Conservation (phyloP, 208 protist species). For the Paratrypanosoma confusum region DNA sequence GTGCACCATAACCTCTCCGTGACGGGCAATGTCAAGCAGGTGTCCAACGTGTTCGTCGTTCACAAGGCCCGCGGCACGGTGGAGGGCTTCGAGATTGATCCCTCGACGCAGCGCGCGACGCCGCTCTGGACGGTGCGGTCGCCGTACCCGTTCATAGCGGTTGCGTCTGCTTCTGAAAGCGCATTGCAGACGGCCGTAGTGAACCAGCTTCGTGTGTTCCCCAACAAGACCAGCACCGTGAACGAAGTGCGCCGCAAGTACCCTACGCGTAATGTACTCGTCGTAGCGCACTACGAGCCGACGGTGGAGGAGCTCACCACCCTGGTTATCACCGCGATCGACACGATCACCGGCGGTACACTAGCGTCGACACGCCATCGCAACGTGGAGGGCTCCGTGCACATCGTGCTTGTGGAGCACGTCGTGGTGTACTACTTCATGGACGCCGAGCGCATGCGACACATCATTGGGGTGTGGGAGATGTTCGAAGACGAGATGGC, state of each 20-base stretch:
- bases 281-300: slow-evolving; percentile 66
- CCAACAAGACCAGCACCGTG: slow-evolving; percentile 41
- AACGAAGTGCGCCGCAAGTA: slow-evolving; percentile 80
- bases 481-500: slow-evolving; percentile 66
- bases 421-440: slow-evolving; percentile 76
- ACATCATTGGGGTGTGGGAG: slow-evolving; percentile 80
- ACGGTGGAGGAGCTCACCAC: slow-evolving; percentile 41
- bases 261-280: slow-evolving; percentile 70
- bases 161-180: slow-evolving; percentile 46
- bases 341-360: slow-evolving; percentile 73
- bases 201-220: slow-evolving; percentile 70
- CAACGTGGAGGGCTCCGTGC: slow-evolving; percentile 65
- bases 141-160: slow-evolving; percentile 50
- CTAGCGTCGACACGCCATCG: slow-evolving; percentile 60
- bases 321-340: slow-evolving; percentile 62
- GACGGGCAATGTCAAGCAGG: slow-evolving; percentile 11
- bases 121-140: slow-evolving; percentile 50
- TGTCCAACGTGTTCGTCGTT: slow-evolving; percentile 30
- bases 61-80: slow-evolving; percentile 24
- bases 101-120: slow-evolving; percentile 12
- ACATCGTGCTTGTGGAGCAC: slow-evolving; percentile 78
- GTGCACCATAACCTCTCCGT: slow-evolving; percentile 30
- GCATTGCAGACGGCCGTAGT: slow-evolving; percentile 31
- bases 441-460: slow-evolving; percentile 69
- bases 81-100: slow-evolving; percentile 36